phyloP scores from a whole-genome alignment of 352 stramenopile genomes.

The Phytophthora tentaculata region DNA sequence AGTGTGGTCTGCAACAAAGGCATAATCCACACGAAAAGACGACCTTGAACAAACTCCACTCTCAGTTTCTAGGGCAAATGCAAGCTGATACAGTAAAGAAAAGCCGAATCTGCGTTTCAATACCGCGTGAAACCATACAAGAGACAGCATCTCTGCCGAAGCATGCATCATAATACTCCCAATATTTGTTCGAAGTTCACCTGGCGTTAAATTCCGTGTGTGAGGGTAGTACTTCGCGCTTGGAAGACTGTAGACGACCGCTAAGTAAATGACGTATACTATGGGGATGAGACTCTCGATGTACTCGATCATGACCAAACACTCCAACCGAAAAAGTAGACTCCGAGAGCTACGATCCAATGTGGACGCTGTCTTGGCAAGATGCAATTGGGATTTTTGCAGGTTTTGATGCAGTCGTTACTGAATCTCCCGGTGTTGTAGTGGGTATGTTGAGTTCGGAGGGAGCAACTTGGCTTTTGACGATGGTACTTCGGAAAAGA shows the following conservation, averaged over 20 bases:
- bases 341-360: not conserved
- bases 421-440: too few species aligned
- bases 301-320: constrained; percentile 30
- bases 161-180: constrained; percentile 23
- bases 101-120: constrained; percentile 27
- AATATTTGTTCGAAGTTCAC: constrained; percentile 14
- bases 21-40: constrained; percentile 33
- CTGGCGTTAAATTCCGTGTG: constrained; percentile 18
- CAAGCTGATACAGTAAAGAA: constrained; percentile 27
- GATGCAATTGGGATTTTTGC: not conserved
- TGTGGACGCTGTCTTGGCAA: constrained; percentile 20
- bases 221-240: constrained; percentile 28
- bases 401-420: too few species aligned
- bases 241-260: constrained; percentile 22
- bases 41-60: constrained; percentile 23
- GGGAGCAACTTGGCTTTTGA: too few species aligned
- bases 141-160: constrained; percentile 12
- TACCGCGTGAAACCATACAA: constrained; percentile 25
- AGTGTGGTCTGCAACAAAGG: constrained; percentile 32
- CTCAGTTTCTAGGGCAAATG: constrained; percentile 36
- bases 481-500: too few species aligned
- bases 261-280: constrained; percentile 27
- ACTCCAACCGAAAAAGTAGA: constrained; percentile 40
- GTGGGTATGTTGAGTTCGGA: too few species aligned
- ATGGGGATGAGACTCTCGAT: constrained; percentile 34